These are phyloP conservation scores for Coix lacrymajobi DNA, from an alignment of 176 grass and related monocot species.

Conservation along the genomic window DNA sequence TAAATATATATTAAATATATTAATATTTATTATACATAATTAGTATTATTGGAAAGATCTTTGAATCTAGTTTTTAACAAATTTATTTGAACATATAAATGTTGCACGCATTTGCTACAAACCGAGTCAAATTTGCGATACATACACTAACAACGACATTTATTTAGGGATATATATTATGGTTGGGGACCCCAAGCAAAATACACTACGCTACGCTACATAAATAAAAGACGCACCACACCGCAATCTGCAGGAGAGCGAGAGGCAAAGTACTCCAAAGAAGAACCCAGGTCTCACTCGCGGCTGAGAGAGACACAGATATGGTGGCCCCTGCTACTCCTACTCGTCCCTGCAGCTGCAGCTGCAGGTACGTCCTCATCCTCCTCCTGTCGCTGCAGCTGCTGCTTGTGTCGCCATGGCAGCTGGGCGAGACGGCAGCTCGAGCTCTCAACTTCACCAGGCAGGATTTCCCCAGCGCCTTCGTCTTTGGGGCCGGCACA, in stretches of 20 bases:
- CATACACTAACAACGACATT: too few species aligned
- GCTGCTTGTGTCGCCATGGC: conserved; percentile 32
- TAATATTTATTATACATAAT: too few species aligned
- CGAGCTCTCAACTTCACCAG: conserved; percentile 56
- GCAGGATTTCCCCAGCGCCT: conserved; percentile 64
- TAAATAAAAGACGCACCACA: background rate
- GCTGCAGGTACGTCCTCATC: background rate
- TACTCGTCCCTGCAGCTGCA: background rate
- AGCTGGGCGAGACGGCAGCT: background rate
- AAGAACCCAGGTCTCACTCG: background rate
- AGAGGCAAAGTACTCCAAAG: background rate
- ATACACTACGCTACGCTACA: too few species aligned
- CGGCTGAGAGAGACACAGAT: background rate
- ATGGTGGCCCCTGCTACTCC: background rate
- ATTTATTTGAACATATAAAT: too few species aligned
- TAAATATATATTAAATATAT: too few species aligned
- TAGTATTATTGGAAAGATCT: too few species aligned
- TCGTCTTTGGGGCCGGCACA: conserved; percentile 82
- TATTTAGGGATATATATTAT: too few species aligned
- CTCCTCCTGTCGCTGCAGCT: background rate
- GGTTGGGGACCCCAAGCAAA: too few species aligned
- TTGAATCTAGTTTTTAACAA: too few species aligned
- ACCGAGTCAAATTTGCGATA: too few species aligned
- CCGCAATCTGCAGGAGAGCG: background rate
- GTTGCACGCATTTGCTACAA: too few species aligned